phyloP scores from a whole-genome alignment of 2,329 filamentous ascomycete genomes.

The Beauveria asiatica region DNA sequence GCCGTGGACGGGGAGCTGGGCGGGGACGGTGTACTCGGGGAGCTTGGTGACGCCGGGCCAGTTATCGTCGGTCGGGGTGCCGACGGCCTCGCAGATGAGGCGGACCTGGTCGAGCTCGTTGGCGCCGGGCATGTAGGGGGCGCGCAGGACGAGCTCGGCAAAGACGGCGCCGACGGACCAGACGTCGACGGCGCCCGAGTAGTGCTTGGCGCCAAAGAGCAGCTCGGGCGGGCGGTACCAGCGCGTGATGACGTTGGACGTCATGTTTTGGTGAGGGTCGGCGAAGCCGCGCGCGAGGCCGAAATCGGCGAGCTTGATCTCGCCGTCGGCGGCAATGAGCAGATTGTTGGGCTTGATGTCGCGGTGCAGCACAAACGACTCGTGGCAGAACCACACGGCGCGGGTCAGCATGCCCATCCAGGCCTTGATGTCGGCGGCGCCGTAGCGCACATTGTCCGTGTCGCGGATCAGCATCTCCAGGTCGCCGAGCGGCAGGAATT shows the following conservation, averaged over 20 bases:
- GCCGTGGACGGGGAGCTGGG: constrained; percentile 52
- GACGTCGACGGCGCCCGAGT: constrained; percentile 83
- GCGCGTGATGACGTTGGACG: constrained; percentile 85
- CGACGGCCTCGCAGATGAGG: constrained; percentile 76
- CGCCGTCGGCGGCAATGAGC: constrained; percentile 84
- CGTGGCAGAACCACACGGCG: constrained; percentile 93
- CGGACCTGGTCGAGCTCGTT: constrained; percentile 80
- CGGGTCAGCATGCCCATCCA: constrained; percentile 98
- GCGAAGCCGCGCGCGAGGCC: constrained; percentile 85
- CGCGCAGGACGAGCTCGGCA: constrained; percentile 76
- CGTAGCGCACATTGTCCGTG: constrained; percentile 67
- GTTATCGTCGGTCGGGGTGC: constrained; percentile 85
- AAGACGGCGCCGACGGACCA: constrained; percentile 94
- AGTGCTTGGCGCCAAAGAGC: constrained; percentile 81
- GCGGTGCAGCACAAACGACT: constrained; percentile 86
- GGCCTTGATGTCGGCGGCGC: constrained; percentile 84
- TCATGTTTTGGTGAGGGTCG: constrained; percentile 85
- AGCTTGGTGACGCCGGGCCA: constrained; percentile 88
- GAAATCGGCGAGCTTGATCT: constrained; percentile 95
- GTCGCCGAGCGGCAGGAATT: constrained; percentile 89
- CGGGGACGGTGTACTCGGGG: constrained; percentile 68
- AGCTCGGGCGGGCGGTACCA: constrained; percentile 96
- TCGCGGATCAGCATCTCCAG: constrained; percentile 92
- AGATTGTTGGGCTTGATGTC: constrained; percentile 99
- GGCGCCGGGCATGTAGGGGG: constrained; percentile 75